These are phyloP conservation scores for Hysterangium stoloniferum DNA, from an alignment of 768 basidiomycete species.

Conservation along the genomic window DNA sequence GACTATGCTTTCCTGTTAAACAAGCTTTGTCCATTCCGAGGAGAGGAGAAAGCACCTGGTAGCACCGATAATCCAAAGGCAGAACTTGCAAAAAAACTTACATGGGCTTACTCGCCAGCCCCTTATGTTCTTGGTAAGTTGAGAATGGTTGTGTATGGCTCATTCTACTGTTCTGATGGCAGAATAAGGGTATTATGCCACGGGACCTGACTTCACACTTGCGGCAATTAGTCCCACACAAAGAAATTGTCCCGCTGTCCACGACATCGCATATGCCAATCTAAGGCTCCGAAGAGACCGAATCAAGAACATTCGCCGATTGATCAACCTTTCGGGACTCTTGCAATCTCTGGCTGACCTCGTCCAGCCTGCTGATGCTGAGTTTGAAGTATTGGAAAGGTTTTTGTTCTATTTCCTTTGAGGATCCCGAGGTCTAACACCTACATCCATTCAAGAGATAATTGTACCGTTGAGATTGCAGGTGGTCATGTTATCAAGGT, in stretches of 20 bases:
- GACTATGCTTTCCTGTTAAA: neutral
- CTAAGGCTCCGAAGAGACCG: too few species aligned
- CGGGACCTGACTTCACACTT: neutral
- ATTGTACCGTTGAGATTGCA: neutral
- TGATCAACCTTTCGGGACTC: neutral
- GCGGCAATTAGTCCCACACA: neutral
- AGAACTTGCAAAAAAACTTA: neutral
- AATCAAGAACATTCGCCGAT: too few species aligned
- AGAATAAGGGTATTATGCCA: neutral
- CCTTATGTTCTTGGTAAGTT: neutral
- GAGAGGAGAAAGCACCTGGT: neutral
- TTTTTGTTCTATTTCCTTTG: too few species aligned
- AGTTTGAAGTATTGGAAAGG: too few species aligned
- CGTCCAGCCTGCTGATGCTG: neutral
- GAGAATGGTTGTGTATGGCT: neutral
- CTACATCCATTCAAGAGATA: neutral
- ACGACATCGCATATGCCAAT: too few species aligned
- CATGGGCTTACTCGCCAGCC: neutral
- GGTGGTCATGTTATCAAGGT: neutral
- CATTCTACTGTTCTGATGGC: neutral
- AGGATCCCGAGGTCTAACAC: too few species aligned
- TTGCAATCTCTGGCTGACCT: neutral
- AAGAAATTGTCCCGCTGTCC: too few species aligned
- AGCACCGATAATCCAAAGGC: too few species aligned
- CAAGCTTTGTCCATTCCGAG: too few species aligned